Conservation (phyloP, 176 grass and related monocot genomes). For the Elymus sibiricus region DNA sequence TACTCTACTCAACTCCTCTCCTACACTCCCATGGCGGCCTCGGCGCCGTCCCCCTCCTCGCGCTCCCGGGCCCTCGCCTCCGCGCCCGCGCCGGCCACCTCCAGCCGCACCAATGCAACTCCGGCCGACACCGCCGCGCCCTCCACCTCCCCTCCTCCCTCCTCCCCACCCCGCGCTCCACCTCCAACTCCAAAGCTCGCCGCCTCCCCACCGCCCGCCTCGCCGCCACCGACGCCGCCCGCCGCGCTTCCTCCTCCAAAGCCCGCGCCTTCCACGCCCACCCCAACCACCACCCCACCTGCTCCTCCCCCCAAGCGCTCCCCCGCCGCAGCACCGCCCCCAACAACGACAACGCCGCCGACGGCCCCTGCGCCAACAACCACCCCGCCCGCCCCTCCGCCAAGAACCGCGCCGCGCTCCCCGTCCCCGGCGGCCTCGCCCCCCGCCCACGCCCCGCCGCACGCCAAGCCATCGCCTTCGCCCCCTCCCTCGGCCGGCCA, state of each 20-base stretch:
- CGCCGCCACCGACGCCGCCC: background rate
- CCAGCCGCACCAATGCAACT: slow-evolving; percentile 34
- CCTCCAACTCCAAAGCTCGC: background rate
- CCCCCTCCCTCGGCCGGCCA: slow-evolving; percentile 13
- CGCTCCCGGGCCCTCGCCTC: background rate
- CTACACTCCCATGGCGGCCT: slow-evolving; percentile 12
- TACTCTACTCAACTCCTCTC: too few relatives aligned
- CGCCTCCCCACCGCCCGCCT: background rate
- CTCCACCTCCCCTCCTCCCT: background rate
- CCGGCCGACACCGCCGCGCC: slow-evolving; percentile 22
- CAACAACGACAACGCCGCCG: background rate
- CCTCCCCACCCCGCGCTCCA: background rate
- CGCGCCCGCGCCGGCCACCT: slow-evolving; percentile 30
- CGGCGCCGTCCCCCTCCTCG: slow-evolving; percentile 25
- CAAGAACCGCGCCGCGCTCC: background rate
- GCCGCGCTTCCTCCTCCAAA: background rate
- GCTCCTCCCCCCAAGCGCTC: background rate
- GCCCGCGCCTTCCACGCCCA: background rate
- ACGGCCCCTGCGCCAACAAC: background rate
- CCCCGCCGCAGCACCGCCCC: background rate
- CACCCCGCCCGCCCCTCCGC: background rate
- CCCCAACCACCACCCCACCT: background rate
- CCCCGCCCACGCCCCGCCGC: background rate
- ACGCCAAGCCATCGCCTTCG: background rate
- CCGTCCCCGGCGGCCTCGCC: slow-evolving; percentile 34